Evolutionary conservation across 305 asterid genomes (phyloP), one percentile per base, ranked within the genome.

Genomic region (Petunia hybrid): DNA sequence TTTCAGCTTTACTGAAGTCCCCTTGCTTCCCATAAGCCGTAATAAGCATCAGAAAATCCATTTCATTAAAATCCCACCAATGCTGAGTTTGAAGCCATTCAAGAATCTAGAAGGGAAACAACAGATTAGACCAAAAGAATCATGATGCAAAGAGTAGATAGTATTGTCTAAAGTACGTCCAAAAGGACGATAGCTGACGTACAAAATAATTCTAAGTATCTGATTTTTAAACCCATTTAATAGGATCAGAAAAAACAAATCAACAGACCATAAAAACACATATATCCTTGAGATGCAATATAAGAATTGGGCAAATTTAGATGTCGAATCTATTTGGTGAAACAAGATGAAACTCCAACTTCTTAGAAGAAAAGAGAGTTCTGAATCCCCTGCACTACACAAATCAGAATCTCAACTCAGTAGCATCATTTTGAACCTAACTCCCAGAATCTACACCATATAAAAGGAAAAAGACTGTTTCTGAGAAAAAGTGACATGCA

Each of bases 61-160:
- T 91, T 84, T 95, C 94, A 88, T 91, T 95, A 79, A 95, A 94
- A 84, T 91, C 93, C 99, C 99, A 95, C 98, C 98, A 95, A 87
- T 92, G 89, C 84, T 95, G 97, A 59, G 94, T 91, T 61, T 88
- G 91, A 42, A 95, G 98, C 99, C 99, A 95, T 86, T 95, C 98
- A 76, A 95, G 98, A 82, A 94, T 86, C 99, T 95, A 83, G 51
- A 81, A 39, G n/a, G 3, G 63, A 73, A 51, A 73, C 63, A 16
- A 79, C 45, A 67, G 71, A 81, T 69, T 42, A 69, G 61, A 68
- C 60, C 6, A 67, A 41, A 73, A 9, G 68, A 77, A 83, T 7
- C 48, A 53, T 22, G 53, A 82, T 71, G 62, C 75, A n/a, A 68
- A 68, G 75, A 31, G 12, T 71, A 40, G 0, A 73, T 51, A 48